These are phyloP conservation scores for Colletotrichum sp. DNA, from an alignment of 2,329 filamentous ascomycete species.

Conservation along the genomic window DNA sequence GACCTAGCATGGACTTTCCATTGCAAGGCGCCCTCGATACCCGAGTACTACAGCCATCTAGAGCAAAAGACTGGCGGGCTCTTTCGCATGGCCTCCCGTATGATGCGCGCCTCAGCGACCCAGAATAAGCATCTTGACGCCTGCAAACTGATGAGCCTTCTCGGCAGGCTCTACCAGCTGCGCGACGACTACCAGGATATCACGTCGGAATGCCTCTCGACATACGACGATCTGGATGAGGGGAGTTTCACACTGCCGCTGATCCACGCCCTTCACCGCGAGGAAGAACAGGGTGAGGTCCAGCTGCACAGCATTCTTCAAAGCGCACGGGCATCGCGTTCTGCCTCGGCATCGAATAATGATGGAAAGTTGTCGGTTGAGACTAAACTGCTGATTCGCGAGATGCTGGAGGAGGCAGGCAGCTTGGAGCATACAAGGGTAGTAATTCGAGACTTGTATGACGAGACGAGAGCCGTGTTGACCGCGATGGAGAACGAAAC, in stretches of 20 bases:
- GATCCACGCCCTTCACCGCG: not conserved
- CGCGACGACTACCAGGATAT: not conserved
- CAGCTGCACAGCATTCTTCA: not conserved
- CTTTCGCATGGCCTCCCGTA: not conserved
- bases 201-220: not conserved
- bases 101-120: not conserved
- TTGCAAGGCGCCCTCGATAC: conserved; percentile 21
- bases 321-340: not conserved
- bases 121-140: not conserved
- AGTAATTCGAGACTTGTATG: not conserved
- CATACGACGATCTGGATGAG: not conserved
- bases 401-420: not conserved
- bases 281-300: not conserved
- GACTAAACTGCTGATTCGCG: not conserved
- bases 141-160: not conserved
- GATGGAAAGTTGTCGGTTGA: not conserved
- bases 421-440: not conserved
- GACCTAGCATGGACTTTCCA: conserved; percentile 31
- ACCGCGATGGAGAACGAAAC: not conserved
- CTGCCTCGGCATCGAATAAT: not conserved
- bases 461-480: not conserved
- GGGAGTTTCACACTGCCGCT: not conserved
- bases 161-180: not conserved
- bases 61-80: not conserved
- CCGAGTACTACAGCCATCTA: conserved; percentile 27